These are phyloP conservation scores for Podospora anserina DNA, from an alignment of 495 filamentous ascomycete species.

Conservation along the genomic window DNA sequence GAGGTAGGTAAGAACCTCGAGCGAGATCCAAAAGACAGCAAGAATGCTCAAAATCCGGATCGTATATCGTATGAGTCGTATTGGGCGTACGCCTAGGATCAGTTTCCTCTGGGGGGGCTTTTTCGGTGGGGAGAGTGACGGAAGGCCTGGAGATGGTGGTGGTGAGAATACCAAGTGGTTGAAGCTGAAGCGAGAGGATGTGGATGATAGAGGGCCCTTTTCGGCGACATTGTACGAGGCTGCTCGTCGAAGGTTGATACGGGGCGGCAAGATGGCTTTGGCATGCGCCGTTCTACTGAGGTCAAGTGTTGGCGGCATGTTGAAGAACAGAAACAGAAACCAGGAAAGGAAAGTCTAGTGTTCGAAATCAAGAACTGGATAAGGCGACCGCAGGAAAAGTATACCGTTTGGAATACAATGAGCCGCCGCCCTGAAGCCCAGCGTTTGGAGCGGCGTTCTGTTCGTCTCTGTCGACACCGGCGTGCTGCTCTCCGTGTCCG, in stretches of 20 bases:
- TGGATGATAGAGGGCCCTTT: constrained; percentile 49
- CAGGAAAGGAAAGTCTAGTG: not conserved
- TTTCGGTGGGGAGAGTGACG: constrained; percentile 59
- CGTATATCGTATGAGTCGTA: constrained; percentile 46
- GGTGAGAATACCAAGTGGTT: constrained; percentile 62
- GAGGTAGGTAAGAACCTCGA: constrained; percentile 25
- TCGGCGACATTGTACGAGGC: constrained; percentile 46
- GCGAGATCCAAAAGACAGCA: constrained; percentile 36
- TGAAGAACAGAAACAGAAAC: constrained; percentile 12
- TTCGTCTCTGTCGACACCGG: not conserved
- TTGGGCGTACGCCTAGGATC: constrained; percentile 37
- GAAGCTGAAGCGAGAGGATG: constrained; percentile 57
- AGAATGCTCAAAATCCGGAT: constrained; percentile 42
- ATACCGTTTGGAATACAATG: constrained; percentile 9
- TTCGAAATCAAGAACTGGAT: constrained; percentile 5
- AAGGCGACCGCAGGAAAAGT: not conserved
- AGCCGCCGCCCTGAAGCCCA: not conserved
- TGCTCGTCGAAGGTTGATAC: constrained; percentile 50
- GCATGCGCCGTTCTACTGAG: constrained; percentile 45
- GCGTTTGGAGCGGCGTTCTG: not conserved
- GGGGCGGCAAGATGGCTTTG: constrained; percentile 49
- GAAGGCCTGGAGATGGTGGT: constrained; percentile 61
- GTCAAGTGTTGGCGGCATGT: constrained; percentile 51
- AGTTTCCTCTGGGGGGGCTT: constrained; percentile 46
- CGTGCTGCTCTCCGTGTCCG: constrained; percentile 1